These are phyloP conservation scores for Pythium aquatile DNA, from an alignment of 352 stramenopile species.

Conservation along the genomic window DNA sequence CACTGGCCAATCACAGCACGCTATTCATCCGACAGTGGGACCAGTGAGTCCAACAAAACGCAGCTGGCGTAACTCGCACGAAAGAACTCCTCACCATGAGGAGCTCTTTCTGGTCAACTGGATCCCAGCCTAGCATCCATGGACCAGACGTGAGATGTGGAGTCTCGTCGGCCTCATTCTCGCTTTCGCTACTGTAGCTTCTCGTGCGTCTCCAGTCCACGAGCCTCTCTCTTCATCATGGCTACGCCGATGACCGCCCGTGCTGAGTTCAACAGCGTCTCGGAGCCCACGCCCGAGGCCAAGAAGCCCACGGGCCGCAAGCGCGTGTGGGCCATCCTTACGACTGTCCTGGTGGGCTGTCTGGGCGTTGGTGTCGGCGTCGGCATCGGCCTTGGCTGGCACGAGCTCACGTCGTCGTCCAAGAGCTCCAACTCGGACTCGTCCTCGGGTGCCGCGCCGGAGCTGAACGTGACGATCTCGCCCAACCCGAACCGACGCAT, in stretches of 20 bases:
- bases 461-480: no score
- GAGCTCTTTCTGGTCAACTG: no score
- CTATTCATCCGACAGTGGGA: no score
- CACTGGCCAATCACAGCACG: no score
- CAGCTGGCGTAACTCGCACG: no score
- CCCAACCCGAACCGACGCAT: constrained; percentile 5
- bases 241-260: background rate
- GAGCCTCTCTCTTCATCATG: background rate
- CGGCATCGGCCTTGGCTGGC: background rate
- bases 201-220: background rate
- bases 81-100: no score
- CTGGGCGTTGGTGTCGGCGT: background rate
- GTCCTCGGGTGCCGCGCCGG: no score
- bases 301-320: background rate
- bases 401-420: background rate
- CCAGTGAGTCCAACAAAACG: no score
- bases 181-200: background rate
- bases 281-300: background rate
- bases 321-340: background rate
- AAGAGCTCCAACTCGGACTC: no score
- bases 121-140: no score
- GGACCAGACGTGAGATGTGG: background rate
- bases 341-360: background rate
- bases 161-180: background rate
- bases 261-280: background rate